Conservation (phyloP, 106 monocot genomes). For the Phalaenopsis equestris region DNA sequence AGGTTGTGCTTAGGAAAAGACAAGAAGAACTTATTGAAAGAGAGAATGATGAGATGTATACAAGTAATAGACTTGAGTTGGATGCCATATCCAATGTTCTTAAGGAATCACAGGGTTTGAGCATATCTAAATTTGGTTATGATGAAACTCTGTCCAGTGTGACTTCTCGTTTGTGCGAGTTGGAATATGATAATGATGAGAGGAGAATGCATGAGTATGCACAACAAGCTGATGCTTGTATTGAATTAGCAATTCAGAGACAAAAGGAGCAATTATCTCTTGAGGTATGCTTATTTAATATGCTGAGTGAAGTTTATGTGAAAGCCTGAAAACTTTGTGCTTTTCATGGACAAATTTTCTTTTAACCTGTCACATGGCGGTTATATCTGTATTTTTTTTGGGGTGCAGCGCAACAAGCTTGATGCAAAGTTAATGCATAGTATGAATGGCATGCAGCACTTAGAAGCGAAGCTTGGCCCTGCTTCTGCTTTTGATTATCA, state of each 20-base stretch:
- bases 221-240: slow-evolving; percentile 54
- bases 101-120: slow-evolving; percentile 65
- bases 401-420: slow-evolving; percentile 67
- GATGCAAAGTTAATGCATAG: slow-evolving; percentile 78
- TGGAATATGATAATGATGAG: slow-evolving; percentile 49
- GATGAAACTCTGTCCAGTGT: slow-evolving; percentile 49
- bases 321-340: neutral
- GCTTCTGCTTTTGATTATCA: slow-evolving; percentile 73
- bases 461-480: slow-evolving; percentile 71
- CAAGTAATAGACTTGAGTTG: slow-evolving; percentile 41
- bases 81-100: slow-evolving; percentile 66
- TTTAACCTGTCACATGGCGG: neutral
- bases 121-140: slow-evolving; percentile 52
- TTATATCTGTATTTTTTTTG: neutral
- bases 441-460: slow-evolving; percentile 43
- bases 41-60: slow-evolving; percentile 37
- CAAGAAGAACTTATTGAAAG: slow-evolving; percentile 59
- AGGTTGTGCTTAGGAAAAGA: slow-evolving; percentile 47
- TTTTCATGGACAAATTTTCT: neutral
- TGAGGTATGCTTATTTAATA: slow-evolving; percentile 39
- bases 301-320: neutral
- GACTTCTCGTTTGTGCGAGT: slow-evolving; percentile 46
- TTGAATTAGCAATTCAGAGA: slow-evolving; percentile 48
- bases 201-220: slow-evolving; percentile 51
- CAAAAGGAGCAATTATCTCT: slow-evolving; percentile 61